Conservation (phyloP, 176 grass and related monocot genomes). For the Musa itinerans region DNA sequence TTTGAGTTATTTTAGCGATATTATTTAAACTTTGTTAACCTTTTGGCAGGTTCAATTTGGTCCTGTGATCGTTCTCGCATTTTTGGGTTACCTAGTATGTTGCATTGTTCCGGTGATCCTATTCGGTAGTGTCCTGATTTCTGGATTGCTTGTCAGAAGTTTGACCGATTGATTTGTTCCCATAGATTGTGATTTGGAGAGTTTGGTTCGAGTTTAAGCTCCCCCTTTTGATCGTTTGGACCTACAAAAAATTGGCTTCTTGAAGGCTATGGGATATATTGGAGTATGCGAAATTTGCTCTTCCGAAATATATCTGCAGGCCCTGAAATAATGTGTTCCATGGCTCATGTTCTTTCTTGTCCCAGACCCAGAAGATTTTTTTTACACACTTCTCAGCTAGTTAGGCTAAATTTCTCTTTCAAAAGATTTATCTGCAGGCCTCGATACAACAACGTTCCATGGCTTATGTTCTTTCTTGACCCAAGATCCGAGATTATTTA, state of each 20-base stretch:
- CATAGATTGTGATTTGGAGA: background rate
- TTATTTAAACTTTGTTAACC: conserved; percentile 2
- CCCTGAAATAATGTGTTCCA: background rate
- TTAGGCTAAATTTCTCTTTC: too few relatives aligned
- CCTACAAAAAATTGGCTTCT: background rate
- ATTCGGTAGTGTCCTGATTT: background rate
- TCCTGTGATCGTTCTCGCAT: conserved; percentile 1
- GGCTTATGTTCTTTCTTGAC: too few relatives aligned
- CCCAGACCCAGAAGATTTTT: background rate
- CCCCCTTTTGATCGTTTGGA: background rate
- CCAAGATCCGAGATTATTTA: too few relatives aligned
- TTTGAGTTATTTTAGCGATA: background rate
- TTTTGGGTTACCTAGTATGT: conserved; percentile 2
- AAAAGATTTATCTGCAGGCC: too few relatives aligned
- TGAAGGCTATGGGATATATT: background rate
- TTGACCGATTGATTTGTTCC: background rate
- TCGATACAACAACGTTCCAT: too few relatives aligned
- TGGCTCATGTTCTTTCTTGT: background rate
- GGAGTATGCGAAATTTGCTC: background rate
- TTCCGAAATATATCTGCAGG: background rate
- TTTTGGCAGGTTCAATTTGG: conserved; percentile 14
- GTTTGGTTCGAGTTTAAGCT: background rate
- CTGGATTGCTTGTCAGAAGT: background rate
- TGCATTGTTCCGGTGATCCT: background rate
- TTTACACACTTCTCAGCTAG: background rate